These are phyloP conservation scores for Neopestalotiopsis clavispora DNA, from an alignment of 2,329 filamentous ascomycete species.

Conservation along the genomic window DNA sequence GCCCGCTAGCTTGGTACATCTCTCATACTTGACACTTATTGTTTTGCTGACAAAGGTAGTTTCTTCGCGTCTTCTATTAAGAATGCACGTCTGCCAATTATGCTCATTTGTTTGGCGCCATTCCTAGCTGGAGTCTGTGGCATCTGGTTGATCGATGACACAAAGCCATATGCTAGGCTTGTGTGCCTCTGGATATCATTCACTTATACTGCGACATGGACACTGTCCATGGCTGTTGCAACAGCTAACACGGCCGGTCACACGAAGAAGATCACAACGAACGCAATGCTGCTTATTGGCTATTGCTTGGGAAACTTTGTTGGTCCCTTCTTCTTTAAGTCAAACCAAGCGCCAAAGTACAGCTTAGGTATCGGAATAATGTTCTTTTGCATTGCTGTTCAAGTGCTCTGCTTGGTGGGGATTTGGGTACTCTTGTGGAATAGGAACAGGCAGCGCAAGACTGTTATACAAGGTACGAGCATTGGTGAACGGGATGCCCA, in stretches of 20 bases:
- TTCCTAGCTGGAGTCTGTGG: constrained; percentile 21
- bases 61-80: constrained; percentile 17
- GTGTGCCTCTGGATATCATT: constrained; percentile 20
- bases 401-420: constrained; percentile 42
- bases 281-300: constrained; percentile 63
- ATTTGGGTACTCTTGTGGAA: constrained; percentile 43
- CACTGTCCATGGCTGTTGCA: constrained; percentile 24
- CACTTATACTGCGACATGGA: constrained; percentile 18
- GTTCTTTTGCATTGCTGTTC: constrained; percentile 45
- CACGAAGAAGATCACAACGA: constrained; percentile 69
- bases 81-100: constrained; percentile 15
- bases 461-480: neutral
- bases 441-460: constrained; percentile 43
- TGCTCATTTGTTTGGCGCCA: constrained; percentile 19
- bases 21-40: neutral
- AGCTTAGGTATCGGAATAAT: constrained; percentile 46
- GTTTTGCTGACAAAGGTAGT: neutral
- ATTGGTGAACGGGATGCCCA: neutral
- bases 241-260: constrained; percentile 58
- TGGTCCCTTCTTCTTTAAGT: constrained; percentile 67
- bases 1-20: constrained; percentile 19
- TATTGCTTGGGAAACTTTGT: constrained; percentile 66
- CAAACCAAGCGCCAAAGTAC: constrained; percentile 51
- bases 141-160: constrained; percentile 17
- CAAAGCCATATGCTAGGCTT: constrained; percentile 26